phyloP scores from a whole-genome alignment of 345 rosid genomes.

The Brassica napus region DNA sequence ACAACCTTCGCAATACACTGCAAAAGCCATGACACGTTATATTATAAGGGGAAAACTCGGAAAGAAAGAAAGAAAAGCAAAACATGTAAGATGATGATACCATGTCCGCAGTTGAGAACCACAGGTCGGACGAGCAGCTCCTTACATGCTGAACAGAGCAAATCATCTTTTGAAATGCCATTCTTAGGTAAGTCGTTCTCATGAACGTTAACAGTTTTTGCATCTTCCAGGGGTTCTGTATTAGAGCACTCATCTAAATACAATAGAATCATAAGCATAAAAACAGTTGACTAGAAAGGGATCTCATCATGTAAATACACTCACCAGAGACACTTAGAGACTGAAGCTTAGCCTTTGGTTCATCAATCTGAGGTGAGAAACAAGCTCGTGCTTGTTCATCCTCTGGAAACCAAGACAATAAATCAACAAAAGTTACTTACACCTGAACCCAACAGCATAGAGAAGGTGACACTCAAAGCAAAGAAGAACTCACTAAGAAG shows the following conservation, averaged over 20 bases:
- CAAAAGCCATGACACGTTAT: conserved; percentile 8
- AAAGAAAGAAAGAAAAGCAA: background rate
- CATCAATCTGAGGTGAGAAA: conserved; percentile 67
- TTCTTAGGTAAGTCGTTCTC: conserved; percentile 23
- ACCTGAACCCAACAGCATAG: background rate
- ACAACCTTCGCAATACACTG: conserved; percentile 79
- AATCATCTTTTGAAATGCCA: conserved; percentile 48
- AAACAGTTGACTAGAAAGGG: background rate
- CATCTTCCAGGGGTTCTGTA: conserved; percentile 11
- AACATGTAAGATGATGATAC: conserved; percentile 42
- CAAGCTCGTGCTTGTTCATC: conserved; percentile 42
- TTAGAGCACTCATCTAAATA: conserved; percentile 15
- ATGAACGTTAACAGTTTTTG: background rate
- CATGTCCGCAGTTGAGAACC: conserved; percentile 87
- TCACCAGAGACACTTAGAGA: conserved; percentile 27
- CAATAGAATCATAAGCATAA: background rate
- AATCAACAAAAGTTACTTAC: background rate
- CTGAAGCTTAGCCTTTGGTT: conserved; percentile 24
- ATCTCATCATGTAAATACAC: conserved; percentile 12
- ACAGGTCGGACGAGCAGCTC: conserved; percentile 61
- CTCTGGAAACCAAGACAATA: conserved; percentile 45
- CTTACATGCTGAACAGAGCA: conserved; percentile 69
- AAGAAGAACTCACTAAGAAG: conserved; percentile 51
- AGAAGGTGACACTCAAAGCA: background rate
- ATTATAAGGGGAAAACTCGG: background rate